phyloP scores from a whole-genome alignment of 345 rosid species.

The Lenwebbia sp. region DNA sequence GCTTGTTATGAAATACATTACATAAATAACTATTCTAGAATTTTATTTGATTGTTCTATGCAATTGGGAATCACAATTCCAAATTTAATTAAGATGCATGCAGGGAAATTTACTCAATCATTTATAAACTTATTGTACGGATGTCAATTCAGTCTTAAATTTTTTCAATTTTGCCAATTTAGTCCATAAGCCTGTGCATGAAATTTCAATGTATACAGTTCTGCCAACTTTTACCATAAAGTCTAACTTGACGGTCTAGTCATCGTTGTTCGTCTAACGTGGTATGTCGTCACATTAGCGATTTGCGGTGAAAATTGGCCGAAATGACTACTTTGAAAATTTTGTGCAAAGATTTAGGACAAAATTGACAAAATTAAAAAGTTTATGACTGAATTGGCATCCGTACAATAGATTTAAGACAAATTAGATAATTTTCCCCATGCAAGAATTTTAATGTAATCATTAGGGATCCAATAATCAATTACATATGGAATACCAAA shows the following conservation, averaged over 20 bases:
- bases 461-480: not conserved
- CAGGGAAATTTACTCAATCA: not conserved
- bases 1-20: not conserved
- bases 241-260: too few relatives aligned
- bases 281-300: too few relatives aligned
- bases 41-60: not conserved
- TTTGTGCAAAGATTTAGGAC: not conserved
- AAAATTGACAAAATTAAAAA: too few relatives aligned
- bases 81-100: not conserved
- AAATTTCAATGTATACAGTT: too few relatives aligned
- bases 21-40: not conserved
- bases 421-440: too few relatives aligned
- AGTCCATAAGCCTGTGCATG: not conserved
- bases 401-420: not conserved
- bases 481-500: not conserved
- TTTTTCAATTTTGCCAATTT: too few relatives aligned
- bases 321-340: not conserved
- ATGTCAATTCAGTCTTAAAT: not conserved
- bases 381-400: not conserved
- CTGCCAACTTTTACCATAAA: too few relatives aligned
- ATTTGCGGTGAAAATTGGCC: too few relatives aligned
- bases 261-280: too few relatives aligned
- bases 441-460: not conserved
- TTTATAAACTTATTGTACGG: not conserved
- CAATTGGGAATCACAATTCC: not conserved